These are phyloP conservation scores for Penicillium sp. DNA, from an alignment of 2,329 filamentous ascomycete species.

Conservation along the genomic window DNA sequence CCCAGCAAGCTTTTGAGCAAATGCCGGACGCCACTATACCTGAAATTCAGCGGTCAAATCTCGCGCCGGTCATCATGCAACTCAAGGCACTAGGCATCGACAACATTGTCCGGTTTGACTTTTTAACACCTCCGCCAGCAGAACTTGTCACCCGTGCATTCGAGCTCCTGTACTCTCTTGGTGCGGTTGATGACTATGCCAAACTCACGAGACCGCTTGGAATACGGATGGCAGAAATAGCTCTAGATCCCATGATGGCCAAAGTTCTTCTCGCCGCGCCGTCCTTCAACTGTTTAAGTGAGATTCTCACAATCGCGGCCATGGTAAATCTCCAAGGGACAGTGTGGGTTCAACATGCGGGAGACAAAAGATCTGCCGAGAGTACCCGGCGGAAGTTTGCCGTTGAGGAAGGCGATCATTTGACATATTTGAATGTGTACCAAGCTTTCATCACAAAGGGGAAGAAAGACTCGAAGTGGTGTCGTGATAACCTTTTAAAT, in stretches of 20 bases:
- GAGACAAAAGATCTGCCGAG: constrained; percentile 72
- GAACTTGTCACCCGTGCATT: constrained; percentile 82
- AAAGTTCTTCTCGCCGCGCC: constrained; percentile 77
- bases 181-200: constrained; percentile 83
- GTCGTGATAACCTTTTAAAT: constrained; percentile 81
- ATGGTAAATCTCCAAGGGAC: constrained; percentile 86
- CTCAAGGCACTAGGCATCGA: constrained; percentile 94
- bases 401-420: constrained; percentile 87
- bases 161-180: constrained; percentile 82
- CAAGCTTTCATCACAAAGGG: constrained; percentile 81
- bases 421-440: constrained; percentile 92
- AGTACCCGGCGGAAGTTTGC: constrained; percentile 77
- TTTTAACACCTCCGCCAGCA: constrained; percentile 79
- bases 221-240: constrained; percentile 85
- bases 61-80: constrained; percentile 84
- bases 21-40: constrained; percentile 75
- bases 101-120: constrained; percentile 88
- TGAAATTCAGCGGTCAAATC: constrained; percentile 88
- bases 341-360: constrained; percentile 79
- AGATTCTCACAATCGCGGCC: constrained; percentile 87
- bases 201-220: constrained; percentile 89
- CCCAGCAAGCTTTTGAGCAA: constrained; percentile 66
- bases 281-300: constrained; percentile 74
- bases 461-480: constrained; percentile 80
- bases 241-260: constrained; percentile 93